These are phyloP conservation scores for Quercus cerris DNA, from an alignment of 306 rosid genomes.

Conservation along the genomic window DNA sequence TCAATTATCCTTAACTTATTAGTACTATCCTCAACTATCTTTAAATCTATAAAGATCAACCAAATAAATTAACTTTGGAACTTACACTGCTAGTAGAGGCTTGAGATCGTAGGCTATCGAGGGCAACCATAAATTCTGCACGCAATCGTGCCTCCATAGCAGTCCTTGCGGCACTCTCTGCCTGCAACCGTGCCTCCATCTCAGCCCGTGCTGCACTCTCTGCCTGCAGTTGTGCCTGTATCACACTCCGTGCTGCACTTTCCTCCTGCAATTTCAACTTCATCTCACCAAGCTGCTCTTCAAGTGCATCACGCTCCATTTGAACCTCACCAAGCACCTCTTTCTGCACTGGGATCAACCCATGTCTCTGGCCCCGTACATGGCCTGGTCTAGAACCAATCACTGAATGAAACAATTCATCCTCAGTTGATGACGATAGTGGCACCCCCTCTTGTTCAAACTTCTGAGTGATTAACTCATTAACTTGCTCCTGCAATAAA, in stretches of 20 bases:
- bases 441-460: not conserved
- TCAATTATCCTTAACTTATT: not conserved
- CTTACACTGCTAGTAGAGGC: conserved; percentile 2
- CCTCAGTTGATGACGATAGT: not conserved
- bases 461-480: not conserved
- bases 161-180: conserved; percentile 7
- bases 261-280: conserved; percentile 9
- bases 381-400: not conserved
- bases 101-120: conserved; percentile 4
- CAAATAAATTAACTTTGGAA: not conserved
- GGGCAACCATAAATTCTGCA: conserved; percentile 9
- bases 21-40: not conserved
- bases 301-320: conserved; percentile 5
- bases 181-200: conserved; percentile 13
- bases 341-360: not conserved
- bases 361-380: not conserved
- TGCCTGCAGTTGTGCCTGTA: conserved; percentile 6
- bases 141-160: conserved; percentile 8
- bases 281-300: not conserved
- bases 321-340: not conserved
- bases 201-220: conserved; percentile 9
- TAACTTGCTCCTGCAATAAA: not conserved
- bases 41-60: not conserved
- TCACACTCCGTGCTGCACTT: not conserved
- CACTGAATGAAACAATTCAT: not conserved